Evolutionary conservation across 257 asterid species (phyloP).

Genomic region (Agastache rugosa): DNA sequence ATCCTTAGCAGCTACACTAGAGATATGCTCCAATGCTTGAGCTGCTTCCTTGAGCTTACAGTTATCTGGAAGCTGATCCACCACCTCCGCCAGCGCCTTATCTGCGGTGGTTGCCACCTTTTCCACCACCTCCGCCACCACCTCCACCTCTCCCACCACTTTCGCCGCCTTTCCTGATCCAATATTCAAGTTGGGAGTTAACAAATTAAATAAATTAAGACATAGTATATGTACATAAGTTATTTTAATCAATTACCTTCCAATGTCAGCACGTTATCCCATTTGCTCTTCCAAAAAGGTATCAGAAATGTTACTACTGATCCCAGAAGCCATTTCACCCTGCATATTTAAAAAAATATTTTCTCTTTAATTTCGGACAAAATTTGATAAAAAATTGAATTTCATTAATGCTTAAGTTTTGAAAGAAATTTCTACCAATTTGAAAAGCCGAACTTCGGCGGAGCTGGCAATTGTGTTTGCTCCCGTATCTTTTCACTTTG

Average conservation of each 20-base stretch:
- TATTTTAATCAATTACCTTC: constrained; percentile 56
- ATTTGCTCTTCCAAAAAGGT: constrained; percentile 65
- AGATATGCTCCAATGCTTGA: constrained; percentile 53
- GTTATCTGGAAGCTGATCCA: constrained; percentile 56
- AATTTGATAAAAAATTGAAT: not conserved
- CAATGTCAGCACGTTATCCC: constrained; percentile 47
- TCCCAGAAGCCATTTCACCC: constrained; percentile 73
- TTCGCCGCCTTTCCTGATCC: constrained; percentile 54
- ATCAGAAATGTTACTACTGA: constrained; percentile 51
- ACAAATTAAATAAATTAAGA: too few species aligned
- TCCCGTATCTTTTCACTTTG: constrained; percentile 23
- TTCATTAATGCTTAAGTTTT: not conserved
- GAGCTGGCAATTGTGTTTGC: constrained; percentile 35
- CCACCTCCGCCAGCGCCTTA: constrained; percentile 54
- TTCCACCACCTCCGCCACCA: constrained; percentile 64
- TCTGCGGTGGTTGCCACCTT: constrained; percentile 61
- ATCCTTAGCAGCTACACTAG: constrained; percentile 55
- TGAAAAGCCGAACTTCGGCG: constrained; percentile 48
- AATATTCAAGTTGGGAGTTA: not conserved
- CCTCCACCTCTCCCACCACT: constrained; percentile 66
- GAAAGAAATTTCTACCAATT: constrained; percentile 45
- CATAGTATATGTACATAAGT: too few species aligned
- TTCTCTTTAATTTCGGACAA: not conserved
- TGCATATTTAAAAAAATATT: constrained; percentile 26
- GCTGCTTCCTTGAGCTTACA: constrained; percentile 66